Percentiles rank a stretch among this genome's conserved stretches.
phyloP scores from a whole-genome alignment of 75 land plant species.

The Pinus taeda region DNA sequence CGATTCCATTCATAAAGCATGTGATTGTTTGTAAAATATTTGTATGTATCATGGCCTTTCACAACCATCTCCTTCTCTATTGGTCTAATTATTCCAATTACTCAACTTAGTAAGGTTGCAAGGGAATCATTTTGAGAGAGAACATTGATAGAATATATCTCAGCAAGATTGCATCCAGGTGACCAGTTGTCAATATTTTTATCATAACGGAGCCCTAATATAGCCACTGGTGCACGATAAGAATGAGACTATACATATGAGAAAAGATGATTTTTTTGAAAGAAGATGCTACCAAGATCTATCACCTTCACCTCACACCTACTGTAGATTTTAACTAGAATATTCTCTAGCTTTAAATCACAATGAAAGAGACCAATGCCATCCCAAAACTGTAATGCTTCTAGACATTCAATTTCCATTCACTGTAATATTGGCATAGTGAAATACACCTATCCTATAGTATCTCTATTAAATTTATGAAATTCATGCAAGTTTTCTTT shows the following conservation, averaged over 20 bases:
- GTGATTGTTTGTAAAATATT: constrained; percentile 94
- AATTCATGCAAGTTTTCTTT: constrained; percentile 99
- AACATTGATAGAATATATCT: constrained; percentile 99
- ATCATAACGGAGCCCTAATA: constrained; percentile 92
- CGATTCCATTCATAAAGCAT: constrained; percentile 96
- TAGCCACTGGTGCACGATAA: constrained; percentile 99
- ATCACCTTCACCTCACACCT: constrained; percentile 99
- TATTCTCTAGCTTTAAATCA: constrained; percentile 98
- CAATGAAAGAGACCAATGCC: constrained; percentile 96
- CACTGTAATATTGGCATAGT: constrained; percentile 98
- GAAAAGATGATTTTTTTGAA: constrained; percentile 97
- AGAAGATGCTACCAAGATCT: constrained; percentile 99
- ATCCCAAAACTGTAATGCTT: constrained; percentile 93
- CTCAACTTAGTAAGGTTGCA: constrained; percentile 92
- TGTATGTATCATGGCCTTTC: constrained; percentile 93
- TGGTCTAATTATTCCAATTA: constrained; percentile 92
- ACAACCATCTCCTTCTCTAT: constrained; percentile 91
- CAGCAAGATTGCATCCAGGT: constrained; percentile 98
- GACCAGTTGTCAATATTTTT: constrained; percentile 99
- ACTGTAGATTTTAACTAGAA: constrained; percentile 97
- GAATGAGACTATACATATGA: constrained; percentile 99
- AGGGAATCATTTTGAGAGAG: constrained; percentile 99
- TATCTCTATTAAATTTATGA: constrained; percentile 98
- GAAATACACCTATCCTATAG: constrained; percentile 99
- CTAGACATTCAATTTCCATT: constrained; percentile 93